These are phyloP conservation scores for Monascus purpureus DNA, from an alignment of 495 filamentous ascomycete genomes.

Conservation along the genomic window DNA sequence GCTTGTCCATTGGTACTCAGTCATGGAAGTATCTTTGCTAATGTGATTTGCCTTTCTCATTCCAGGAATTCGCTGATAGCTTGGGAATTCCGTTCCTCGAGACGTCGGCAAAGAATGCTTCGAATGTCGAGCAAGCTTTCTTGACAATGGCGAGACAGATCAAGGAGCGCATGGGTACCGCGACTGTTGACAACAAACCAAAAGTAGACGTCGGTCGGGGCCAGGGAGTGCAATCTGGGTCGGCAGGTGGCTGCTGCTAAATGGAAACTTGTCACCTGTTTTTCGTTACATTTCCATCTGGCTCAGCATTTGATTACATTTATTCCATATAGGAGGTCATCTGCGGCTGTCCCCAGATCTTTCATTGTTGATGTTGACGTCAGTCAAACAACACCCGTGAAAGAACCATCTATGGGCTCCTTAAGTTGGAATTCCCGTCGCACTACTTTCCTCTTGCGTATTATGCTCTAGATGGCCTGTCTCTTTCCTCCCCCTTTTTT, in stretches of 20 bases:
- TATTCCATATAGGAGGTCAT: too few species aligned
- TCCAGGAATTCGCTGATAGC: constrained; percentile 94
- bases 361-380: background rate
- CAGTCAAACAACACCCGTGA: too few species aligned
- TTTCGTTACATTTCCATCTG: constrained; percentile 17
- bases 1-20: background rate
- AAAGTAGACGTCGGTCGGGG: constrained; percentile 90
- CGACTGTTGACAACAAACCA: constrained; percentile 95
- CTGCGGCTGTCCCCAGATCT: background rate
- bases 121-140: constrained; percentile 99
- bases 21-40: constrained; percentile 5
- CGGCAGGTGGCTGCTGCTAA: constrained; percentile 90
- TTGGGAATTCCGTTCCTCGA: constrained; percentile 99
- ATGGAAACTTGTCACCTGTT: constrained; percentile 10
- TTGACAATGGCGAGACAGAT: constrained; percentile 99
- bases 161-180: constrained; percentile 98
- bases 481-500: background rate
- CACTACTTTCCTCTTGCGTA: too few species aligned
- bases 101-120: constrained; percentile 98
- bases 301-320: too few species aligned
- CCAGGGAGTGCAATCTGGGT: constrained; percentile 84
- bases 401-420: too few species aligned
- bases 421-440: too few species aligned
- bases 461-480: constrained; percentile 1
- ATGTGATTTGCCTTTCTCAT: constrained; percentile 3